Conservation (phyloP, 345 rosid species). For the Populus ilicifolia region DNA sequence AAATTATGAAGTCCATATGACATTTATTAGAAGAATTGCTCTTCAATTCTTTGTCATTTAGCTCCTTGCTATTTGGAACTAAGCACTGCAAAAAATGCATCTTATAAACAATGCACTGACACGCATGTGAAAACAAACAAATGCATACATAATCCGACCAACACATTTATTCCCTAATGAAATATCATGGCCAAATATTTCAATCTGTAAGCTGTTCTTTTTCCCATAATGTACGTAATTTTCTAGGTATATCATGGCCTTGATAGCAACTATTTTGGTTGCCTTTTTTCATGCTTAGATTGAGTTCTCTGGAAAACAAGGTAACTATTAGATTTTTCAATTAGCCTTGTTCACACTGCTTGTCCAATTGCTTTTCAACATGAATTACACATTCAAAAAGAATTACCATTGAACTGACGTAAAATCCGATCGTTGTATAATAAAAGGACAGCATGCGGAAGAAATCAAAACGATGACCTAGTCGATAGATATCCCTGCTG, state of each 20-base stretch:
- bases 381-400: slow-evolving; percentile 12
- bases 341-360: neutral
- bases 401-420: slow-evolving; percentile 85
- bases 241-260: neutral
- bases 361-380: neutral
- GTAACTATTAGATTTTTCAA: neutral
- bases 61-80: neutral
- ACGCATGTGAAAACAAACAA: too few species aligned
- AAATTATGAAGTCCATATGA: too few species aligned
- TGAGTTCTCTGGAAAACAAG: neutral
- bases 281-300: neutral
- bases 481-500: slow-evolving; percentile 86
- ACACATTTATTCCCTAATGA: too few species aligned
- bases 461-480: slow-evolving; percentile 97
- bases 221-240: neutral
- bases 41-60: neutral
- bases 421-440: slow-evolving; percentile 85
- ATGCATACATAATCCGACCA: neutral
- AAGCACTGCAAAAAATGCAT: neutral
- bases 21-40: too few species aligned
- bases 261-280: neutral
- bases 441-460: slow-evolving; percentile 92
- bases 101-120: neutral
- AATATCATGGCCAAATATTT: neutral
- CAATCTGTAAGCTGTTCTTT: too few species aligned